Evolutionary conservation across 768 basidiomycete species (phyloP).

Genomic region (Boletus rubropictus): DNA sequence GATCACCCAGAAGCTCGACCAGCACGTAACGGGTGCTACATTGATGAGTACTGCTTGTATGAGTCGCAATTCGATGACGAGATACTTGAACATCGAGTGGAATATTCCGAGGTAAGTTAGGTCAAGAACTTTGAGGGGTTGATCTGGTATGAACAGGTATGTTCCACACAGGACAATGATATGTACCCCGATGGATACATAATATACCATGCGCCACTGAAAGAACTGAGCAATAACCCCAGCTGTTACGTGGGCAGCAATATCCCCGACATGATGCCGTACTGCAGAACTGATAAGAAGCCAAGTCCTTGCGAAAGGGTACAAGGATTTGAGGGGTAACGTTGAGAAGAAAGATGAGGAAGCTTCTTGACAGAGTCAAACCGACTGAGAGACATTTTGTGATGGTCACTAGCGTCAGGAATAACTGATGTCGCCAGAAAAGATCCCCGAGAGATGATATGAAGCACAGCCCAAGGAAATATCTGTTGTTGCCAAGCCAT

Average conservation of each 20-base stretch:
- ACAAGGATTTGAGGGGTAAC: slow-evolving; percentile 36
- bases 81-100: slow-evolving; percentile 35
- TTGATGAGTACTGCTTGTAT: slow-evolving; percentile 28
- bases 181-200: slow-evolving; percentile 35
- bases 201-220: slow-evolving; percentile 38
- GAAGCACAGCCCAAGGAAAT: slow-evolving; percentile 34
- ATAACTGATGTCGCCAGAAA: slow-evolving; percentile 37
- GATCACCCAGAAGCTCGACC: slow-evolving; percentile 33
- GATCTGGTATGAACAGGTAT: slow-evolving; percentile 37
- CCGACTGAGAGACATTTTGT: slow-evolving; percentile 36
- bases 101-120: slow-evolving; percentile 33
- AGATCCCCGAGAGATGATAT: slow-evolving; percentile 43
- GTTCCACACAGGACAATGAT: slow-evolving; percentile 22
- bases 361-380: slow-evolving; percentile 30
- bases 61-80: slow-evolving; percentile 38
- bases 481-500: background rate
- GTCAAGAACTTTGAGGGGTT: slow-evolving; percentile 33
- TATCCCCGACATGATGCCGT: slow-evolving; percentile 24
- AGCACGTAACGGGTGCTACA: slow-evolving; percentile 24
- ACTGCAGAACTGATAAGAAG: slow-evolving; percentile 31
- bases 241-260: slow-evolving; percentile 28
- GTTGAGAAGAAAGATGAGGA: slow-evolving; percentile 36
- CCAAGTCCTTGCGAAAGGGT: slow-evolving; percentile 42
- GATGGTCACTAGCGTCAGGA: slow-evolving; percentile 32
- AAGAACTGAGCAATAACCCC: slow-evolving; percentile 37